Evolutionary conservation across 768 basidiomycete species (phyloP), one percentile per base, ranked within the genome.

Genomic region (Boletus sp.): DNA sequence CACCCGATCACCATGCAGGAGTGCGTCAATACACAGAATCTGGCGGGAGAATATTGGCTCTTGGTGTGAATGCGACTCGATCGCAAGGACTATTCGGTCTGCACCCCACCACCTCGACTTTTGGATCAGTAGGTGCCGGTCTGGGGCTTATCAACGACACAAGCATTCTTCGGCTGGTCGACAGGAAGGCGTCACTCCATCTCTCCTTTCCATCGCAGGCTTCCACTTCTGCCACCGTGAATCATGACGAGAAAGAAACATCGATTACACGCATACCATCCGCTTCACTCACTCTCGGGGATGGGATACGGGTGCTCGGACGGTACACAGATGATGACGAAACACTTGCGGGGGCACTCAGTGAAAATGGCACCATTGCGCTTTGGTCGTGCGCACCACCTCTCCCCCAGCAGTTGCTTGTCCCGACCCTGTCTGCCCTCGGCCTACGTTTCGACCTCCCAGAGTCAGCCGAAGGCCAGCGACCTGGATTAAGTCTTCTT

Each of bases 11-110:
- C 48, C 70, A 74, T 23, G 49, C 73, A 10, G 67, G 77, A 2
- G 82, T 94, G 45, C 75, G 74, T 47, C 74, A 74, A 4, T 96
- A 82, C 58, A 80, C 88, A 7, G 75, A 82, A 38, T 59, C 71
- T 7, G 93, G 93, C 0, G 93, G 94, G 2, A 73, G 73, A n/a
- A 80, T 86, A 58, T 72, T 94, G 5, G 84, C 83, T 3, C 73
- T 93, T 13, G 83, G 85, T 44, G 80, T 81, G 6, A 81, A 83
- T 1, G 77, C 79, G 1, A 85, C 80, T 46, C 81, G 81, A 51
- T 79, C 77, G 0, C 74, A 75, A 39, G 66, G 70, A 5, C 32
- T 64, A 14, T 68, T 75, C 23, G 72, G 73, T 49, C 41, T 72
- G 19, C 63, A 71, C 38, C 43, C 55, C n/a, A 40, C 73, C 13